Evolutionary conservation across 2,329 filamentous ascomycete species (phyloP), one percentile per base, ranked within the genome.

Genomic region (Daldinia sp.): DNA sequence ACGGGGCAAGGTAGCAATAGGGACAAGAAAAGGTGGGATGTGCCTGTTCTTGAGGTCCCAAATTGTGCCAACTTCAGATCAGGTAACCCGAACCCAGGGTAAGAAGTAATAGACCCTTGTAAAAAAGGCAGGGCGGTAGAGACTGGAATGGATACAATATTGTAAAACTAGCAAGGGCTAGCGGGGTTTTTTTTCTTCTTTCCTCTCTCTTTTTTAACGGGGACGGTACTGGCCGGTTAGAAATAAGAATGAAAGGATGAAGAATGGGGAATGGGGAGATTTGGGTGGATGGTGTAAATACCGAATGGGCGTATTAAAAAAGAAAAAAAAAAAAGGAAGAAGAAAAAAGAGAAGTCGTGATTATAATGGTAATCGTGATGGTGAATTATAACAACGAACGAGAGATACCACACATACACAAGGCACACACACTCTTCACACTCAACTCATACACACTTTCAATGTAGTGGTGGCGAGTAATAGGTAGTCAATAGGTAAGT

Each of bases 31-130:
- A 63, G 62, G 65, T 68, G 63, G 62, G 62, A 68, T 68, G 63
- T 65, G 56, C 58, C 62, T 65, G 59, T 58, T 61, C 45, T 60
- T 61, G 35, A 27, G 19, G 41, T 55, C 34, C 53, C 51, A 65
- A 64, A 57, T 65, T 66, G 30, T 34, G 29, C 52, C 51, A 65
- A 64, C 50, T 65, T 66, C 65, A 67, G 62, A 68, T 66, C 62
- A 68, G 65, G 65, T 59, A 66, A 68, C 63, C 65, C 63, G 59
- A 66, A 65, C 65, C 65, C 65, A 68, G 63, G 62, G 51, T 65
- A 43, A 49, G 30, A 27, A 19, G 17, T 41, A 53, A 57, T 30
- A 59, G 62, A 68, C 61, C 62, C 63, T 63, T 61, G 65, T 41
- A 25, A 43, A 41, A 35, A 35, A 61, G 53, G 39, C 59, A 58